Conservation (phyloP, 140 eudicot species). For the Erigeron philadelphicus region DNA sequence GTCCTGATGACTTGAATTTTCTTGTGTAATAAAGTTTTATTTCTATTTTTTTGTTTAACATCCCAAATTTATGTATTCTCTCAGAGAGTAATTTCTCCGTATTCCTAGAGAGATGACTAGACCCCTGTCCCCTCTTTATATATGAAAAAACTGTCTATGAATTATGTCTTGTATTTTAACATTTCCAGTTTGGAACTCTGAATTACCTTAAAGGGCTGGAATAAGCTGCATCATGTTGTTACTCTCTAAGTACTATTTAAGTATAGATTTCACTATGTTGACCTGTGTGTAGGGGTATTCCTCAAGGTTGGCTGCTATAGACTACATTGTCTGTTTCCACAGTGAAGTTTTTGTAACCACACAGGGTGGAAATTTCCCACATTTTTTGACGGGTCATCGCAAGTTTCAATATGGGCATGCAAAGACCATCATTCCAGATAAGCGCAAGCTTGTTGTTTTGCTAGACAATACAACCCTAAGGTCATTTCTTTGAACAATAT, state of each 20-base stretch:
- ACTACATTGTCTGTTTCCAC: conserved; percentile 66
- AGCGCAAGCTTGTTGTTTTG: conserved; percentile 63
- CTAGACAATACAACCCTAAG: conserved; percentile 67
- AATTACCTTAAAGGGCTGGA: background rate
- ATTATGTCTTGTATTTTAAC: background rate
- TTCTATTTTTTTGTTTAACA: background rate
- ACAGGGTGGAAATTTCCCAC: conserved; percentile 98
- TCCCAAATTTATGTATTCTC: no score
- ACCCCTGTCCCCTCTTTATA: no score
- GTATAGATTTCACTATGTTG: background rate
- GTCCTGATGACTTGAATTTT: background rate
- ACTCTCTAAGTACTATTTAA: background rate
- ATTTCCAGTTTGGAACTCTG: conserved; percentile 6
- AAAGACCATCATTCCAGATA: conserved; percentile 81
- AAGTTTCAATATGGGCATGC: conserved; percentile 70
- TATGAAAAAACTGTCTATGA: background rate
- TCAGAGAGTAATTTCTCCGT: no score
- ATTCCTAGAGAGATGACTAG: no score
- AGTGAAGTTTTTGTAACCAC: conserved; percentile 93
- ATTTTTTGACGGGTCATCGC: conserved; percentile 84
- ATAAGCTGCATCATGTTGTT: background rate
- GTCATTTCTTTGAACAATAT: conserved; percentile 20
- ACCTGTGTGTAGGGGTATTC: conserved; percentile 52
- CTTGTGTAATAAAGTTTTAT: background rate
- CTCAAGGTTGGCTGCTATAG: conserved; percentile 95